phyloP scores from a whole-genome alignment of 2,329 filamentous ascomycete species.

The Hymenoscyphus linearis region DNA sequence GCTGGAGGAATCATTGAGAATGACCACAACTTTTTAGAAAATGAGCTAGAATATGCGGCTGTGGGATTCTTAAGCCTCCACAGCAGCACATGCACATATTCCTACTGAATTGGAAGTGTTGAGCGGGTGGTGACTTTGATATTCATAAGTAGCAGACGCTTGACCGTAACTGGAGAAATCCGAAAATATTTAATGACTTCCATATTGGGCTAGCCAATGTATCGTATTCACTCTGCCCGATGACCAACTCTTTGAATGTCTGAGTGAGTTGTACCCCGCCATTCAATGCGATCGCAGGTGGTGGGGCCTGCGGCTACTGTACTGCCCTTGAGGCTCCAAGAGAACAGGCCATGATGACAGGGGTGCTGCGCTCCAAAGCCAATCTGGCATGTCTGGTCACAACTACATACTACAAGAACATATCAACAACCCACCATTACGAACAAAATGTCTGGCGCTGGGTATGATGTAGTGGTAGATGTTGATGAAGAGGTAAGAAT shows the following conservation, averaged over 20 bases:
- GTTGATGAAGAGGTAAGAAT: conserved; percentile 81
- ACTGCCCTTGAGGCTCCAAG: not conserved
- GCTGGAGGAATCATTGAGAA: not conserved
- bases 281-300: not conserved
- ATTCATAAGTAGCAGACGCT: too few species aligned
- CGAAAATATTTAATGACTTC: too few species aligned
- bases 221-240: too few species aligned
- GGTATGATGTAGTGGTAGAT: conserved; percentile 97
- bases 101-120: too few species aligned
- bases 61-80: not conserved
- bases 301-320: not conserved
- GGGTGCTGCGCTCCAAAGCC: not conserved
- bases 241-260: too few species aligned
- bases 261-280: not conserved
- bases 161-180: too few species aligned
- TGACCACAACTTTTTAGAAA: not conserved
- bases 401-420: not conserved
- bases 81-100: too few species aligned
- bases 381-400: not conserved
- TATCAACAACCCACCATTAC: conserved; percentile 1
- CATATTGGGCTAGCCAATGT: too few species aligned
- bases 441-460: conserved; percentile 44
- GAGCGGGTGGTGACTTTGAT: too few species aligned
- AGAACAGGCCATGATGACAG: not conserved
- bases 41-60: not conserved